These are phyloP conservation scores for Sarcodon aspratus DNA, from an alignment of 768 basidiomycete genomes.

Conservation along the genomic window DNA sequence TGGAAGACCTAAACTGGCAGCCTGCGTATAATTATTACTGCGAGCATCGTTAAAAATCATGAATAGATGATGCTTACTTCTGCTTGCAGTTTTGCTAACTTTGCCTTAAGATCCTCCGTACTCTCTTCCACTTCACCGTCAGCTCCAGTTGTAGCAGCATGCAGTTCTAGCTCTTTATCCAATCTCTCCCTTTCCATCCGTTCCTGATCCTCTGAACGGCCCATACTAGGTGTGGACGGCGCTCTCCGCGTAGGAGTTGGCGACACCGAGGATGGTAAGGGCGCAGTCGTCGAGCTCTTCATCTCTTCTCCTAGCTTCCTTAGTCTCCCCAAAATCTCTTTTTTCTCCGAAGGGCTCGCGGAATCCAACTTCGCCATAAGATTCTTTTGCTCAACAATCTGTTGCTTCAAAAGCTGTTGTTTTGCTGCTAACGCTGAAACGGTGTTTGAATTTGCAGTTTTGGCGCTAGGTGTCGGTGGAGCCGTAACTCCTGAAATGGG, in stretches of 20 bases:
- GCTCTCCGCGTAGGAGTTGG: conserved; percentile 16
- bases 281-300: conserved; percentile 27
- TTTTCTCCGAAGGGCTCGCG: conserved; percentile 63
- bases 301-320: conserved; percentile 75
- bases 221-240: conserved; percentile 11
- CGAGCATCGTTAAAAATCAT: neutral
- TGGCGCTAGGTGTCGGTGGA: conserved; percentile 25
- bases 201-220: conserved; percentile 32
- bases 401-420: conserved; percentile 66
- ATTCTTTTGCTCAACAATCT: conserved; percentile 82
- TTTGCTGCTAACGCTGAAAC: conserved; percentile 54
- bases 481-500: conserved; percentile 15
- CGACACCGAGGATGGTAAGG: conserved; percentile 17
- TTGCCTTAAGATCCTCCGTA: conserved; percentile 63
- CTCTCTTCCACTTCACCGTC: conserved; percentile 37
- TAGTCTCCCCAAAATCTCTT: conserved; percentile 63
- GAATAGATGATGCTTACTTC: conserved; percentile 39
- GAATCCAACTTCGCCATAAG: conserved; percentile 62
- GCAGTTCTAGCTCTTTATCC: conserved; percentile 78
- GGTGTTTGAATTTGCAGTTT: conserved; percentile 19
- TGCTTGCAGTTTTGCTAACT: conserved; percentile 65
- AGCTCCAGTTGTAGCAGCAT: conserved; percentile 26
- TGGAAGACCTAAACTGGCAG: conserved; percentile 62
- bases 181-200: conserved; percentile 52
- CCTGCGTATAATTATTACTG: conserved; percentile 26